A percentile compares a stretch with the other conserved stretches of the same genome.
These are phyloP conservation scores for Parathielavia appendiculata DNA, from an alignment of 495 filamentous ascomycete genomes.

Conservation along the genomic window DNA sequence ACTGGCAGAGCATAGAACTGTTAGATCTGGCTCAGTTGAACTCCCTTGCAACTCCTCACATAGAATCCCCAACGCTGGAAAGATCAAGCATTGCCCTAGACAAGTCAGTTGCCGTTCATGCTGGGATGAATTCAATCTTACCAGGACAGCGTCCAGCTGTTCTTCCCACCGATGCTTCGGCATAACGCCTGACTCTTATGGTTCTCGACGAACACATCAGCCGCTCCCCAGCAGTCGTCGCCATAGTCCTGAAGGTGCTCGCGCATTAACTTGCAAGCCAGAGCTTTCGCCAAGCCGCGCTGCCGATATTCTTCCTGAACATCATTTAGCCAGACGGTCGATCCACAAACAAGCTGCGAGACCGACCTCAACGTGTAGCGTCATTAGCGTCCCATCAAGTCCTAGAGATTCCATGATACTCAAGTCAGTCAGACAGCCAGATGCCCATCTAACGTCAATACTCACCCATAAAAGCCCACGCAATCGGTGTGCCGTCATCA, in stretches of 20 bases:
- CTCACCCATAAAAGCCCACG: conserved; percentile 42
- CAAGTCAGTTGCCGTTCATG: neutral
- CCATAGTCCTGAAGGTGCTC: conserved; percentile 36
- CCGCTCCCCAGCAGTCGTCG: conserved; percentile 38
- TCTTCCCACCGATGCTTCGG: conserved; percentile 39
- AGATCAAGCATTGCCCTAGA: conserved; percentile 27
- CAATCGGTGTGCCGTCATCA: conserved; percentile 34
- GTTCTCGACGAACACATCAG: conserved; percentile 42
- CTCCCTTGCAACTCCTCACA: conserved; percentile 7
- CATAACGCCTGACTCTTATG: conserved; percentile 39
- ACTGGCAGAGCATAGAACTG: neutral
- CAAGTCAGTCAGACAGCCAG: neutral
- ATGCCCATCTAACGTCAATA: neutral
- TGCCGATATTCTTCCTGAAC: conserved; percentile 38
- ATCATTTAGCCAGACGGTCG: neutral
- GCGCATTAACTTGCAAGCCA: conserved; percentile 37
- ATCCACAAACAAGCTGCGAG: neutral
- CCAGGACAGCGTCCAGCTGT: conserved; percentile 39
- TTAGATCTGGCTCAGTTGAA: neutral
- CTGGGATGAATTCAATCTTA: conserved; percentile 23
- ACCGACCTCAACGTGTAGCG: conserved; percentile 35
- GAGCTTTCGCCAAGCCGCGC: conserved; percentile 42
- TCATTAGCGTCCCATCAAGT: conserved; percentile 33
- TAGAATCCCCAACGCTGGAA: conserved; percentile 10
- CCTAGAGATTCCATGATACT: conserved; percentile 13